phyloP scores from a whole-genome alignment of 2,329 filamentous ascomycete species.

The Dactylellina sp. region DNA sequence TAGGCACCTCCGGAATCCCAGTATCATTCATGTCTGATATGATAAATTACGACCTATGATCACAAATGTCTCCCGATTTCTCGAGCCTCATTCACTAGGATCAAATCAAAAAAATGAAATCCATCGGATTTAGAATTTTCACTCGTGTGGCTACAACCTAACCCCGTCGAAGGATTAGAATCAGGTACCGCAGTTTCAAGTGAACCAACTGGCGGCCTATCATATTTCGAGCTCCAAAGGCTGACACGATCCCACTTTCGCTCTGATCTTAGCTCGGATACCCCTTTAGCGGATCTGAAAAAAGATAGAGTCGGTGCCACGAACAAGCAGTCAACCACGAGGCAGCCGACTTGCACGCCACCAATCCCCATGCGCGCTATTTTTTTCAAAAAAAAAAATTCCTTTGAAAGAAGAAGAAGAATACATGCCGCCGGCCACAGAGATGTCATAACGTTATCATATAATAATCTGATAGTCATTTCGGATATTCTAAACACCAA shows the following conservation, averaged over 20 bases:
- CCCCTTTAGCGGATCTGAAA: slow-evolving; percentile 7
- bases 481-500: slow-evolving; percentile 15
- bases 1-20: not conserved
- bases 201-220: not conserved
- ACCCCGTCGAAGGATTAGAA: no score
- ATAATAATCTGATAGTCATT: slow-evolving; percentile 27
- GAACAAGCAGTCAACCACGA: slow-evolving; percentile 13
- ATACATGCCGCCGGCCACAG: not conserved
- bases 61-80: not conserved
- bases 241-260: not conserved
- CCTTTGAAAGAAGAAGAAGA: no score
- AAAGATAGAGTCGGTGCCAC: not conserved
- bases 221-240: not conserved
- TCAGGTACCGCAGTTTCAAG: no score
- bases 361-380: slow-evolving; percentile 3
- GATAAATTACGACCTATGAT: slow-evolving; percentile 14
- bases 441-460: slow-evolving; percentile 22
- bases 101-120: no score
- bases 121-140: not conserved
- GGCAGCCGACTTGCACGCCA: slow-evolving; percentile 28
- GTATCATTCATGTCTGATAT: slow-evolving; percentile 15
- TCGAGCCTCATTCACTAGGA: not conserved
- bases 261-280: not conserved
- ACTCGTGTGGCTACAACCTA: not conserved
- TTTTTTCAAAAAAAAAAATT: no score